These are phyloP conservation scores for Ustilago loliicola DNA, from an alignment of 1,284 basidiomycete species.

Conservation along the genomic window DNA sequence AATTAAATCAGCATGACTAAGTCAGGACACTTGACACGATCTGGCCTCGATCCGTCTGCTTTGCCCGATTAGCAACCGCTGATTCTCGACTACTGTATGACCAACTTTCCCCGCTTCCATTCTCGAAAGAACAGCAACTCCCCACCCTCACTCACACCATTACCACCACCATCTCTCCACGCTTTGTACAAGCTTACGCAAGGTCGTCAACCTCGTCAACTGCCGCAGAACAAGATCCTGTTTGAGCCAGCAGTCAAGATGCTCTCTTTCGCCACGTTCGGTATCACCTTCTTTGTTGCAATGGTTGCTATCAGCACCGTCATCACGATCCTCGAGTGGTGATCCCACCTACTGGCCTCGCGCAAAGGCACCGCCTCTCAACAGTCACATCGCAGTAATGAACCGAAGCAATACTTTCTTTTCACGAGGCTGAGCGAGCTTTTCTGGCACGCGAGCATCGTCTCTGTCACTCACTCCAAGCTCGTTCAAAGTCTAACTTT, in stretches of 20 bases:
- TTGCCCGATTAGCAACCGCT: too few species aligned
- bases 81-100: too few species aligned
- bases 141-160: too few species aligned
- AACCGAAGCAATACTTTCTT: too few species aligned
- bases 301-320: slow-evolving; percentile 52
- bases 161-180: too few species aligned
- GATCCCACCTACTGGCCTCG: neutral
- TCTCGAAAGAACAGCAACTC: too few species aligned
- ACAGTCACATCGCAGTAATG: neutral
- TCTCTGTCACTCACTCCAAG: too few species aligned
- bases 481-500: neutral
- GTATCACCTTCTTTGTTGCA: slow-evolving; percentile 46
- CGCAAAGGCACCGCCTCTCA: neutral
- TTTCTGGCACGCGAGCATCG: too few species aligned
- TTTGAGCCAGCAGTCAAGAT: slow-evolving; percentile 5
- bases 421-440: too few species aligned
- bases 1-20: slow-evolving; percentile 2
- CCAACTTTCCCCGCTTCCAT: neutral
- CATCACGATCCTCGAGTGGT: slow-evolving; percentile 54
- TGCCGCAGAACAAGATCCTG: neutral
- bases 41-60: neutral
- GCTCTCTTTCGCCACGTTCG: slow-evolving; percentile 43
- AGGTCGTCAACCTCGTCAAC: too few species aligned
- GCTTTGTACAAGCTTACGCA: too few species aligned
- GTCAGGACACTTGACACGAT: too few species aligned